Evolutionary conservation across 805 yeast genomes (phyloP).

Genomic region (Grigorovia jiainica): DNA sequence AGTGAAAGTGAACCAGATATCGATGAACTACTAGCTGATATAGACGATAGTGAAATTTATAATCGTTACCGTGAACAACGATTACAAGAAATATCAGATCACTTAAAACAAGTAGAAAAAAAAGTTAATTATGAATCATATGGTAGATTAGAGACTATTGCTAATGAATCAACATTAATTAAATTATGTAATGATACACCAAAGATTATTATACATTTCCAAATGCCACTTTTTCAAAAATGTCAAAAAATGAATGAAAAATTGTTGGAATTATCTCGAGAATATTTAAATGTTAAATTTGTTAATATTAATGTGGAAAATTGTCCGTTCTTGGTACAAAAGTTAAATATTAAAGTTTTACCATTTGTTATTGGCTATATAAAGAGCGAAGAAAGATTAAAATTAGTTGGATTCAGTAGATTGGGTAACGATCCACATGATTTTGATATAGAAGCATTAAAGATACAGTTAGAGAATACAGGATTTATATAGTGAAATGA

Average conservation of each 20-base stretch:
- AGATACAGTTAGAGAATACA: slow-evolving; percentile 25
- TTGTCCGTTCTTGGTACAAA: slow-evolving; percentile 65
- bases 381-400: slow-evolving; percentile 47
- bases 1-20: slow-evolving; percentile 23
- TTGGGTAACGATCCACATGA: slow-evolving; percentile 41
- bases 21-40: slow-evolving; percentile 37
- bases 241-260: slow-evolving; percentile 51
- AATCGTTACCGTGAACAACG: slow-evolving; percentile 53
- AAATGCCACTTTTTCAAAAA: slow-evolving; percentile 47
- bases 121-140: slow-evolving; percentile 32
- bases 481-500: slow-evolving; percentile 7
- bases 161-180: slow-evolving; percentile 50
- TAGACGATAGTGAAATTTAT: slow-evolving; percentile 40
- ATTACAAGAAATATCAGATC: slow-evolving; percentile 44
- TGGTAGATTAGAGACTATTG: slow-evolving; percentile 35
- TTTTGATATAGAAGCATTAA: slow-evolving; percentile 42
- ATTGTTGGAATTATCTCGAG: slow-evolving; percentile 38
- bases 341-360: slow-evolving; percentile 52
- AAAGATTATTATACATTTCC: slow-evolving; percentile 50
- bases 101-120: slow-evolving; percentile 29
- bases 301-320: slow-evolving; percentile 47
- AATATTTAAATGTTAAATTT: slow-evolving; percentile 48
- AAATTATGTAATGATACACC: slow-evolving; percentile 36
- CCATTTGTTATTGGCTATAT: slow-evolving; percentile 61
- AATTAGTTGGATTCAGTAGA: slow-evolving; percentile 63